Base-by-base conservation (phyloP, 2,329 filamentous ascomycete genomes). In the Ophiostoma ips region DNA sequence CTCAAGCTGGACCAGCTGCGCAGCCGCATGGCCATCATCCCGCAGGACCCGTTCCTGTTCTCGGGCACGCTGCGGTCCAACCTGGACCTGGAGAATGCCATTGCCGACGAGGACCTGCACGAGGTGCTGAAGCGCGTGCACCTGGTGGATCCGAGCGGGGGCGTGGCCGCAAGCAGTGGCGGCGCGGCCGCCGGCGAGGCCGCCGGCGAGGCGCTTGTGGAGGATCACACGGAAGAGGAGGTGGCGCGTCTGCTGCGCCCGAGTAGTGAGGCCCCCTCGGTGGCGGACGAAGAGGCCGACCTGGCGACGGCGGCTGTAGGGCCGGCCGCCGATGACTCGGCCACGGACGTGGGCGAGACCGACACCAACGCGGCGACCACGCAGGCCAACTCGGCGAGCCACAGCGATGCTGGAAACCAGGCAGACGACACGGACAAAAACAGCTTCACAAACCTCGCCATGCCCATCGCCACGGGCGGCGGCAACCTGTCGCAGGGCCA, bases 11-110 rank as follows among this genome's bases (percentile, higher is more conserved):
- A 75, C 47, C 75, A 81, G 57, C 65, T 83, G 13, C 70, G 79
- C 10, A 77, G 72, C 45, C 71, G 77, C 24, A 66, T 83, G 7
- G 73, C 75, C 40, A 83, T 83, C 58, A 83, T 83, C 51, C 79
- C 79, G 0, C 79, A 83, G 59, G 79, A 83, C 52, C 79, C 79
- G 1, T 81, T 79, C 2, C 66, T 83, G 4, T 83, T 83, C 68
- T 73, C 74, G 48, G 79, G 79, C 43, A 82, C 79, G 1, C 71
- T 83, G 47, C 69, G 79, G 41, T 73, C 69, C 46, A 83, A 83
- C 53, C 65, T 83, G 5, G 79, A 83, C 55, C 77, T 79, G 2
- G 81, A 82, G 62, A 68, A 70, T 54, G 68, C 76, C 54, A 73
- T 79, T 55, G 73, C 70, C 1, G 79, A 83, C 58, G 65, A 78